phyloP scores from a whole-genome alignment of 75 land plant genomes.

The Selaginella moellendorffii region DNA sequence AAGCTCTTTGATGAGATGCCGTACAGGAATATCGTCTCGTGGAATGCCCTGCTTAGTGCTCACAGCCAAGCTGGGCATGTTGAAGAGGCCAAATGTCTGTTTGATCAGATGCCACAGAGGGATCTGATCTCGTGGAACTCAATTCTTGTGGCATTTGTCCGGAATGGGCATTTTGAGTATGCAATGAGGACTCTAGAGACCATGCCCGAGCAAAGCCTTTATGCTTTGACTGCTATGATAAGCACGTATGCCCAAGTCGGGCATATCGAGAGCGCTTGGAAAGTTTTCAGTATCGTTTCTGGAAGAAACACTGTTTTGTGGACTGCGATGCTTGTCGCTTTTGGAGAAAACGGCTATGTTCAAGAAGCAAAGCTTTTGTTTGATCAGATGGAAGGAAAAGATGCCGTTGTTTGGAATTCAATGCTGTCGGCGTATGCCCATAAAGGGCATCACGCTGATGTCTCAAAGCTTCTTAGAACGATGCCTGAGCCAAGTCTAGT shows the following conservation, averaged over 20 bases:
- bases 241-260: no score
- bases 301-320: no score
- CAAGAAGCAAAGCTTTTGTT: constrained; percentile 26
- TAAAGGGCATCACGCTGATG: neutral
- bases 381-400: constrained; percentile 13
- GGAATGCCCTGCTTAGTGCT: neutral
- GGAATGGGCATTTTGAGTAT: no score
- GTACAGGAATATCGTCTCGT: neutral
- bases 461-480: neutral
- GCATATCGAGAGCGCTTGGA: no score
- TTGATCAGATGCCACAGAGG: no score
- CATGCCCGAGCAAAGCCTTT: no score
- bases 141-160: no score
- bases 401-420: neutral
- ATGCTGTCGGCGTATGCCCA: neutral
- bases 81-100: neutral
- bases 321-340: no score
- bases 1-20: neutral
- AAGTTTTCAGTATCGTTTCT: no score
- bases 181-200: no score
- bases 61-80: neutral
- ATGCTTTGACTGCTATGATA: no score
- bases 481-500: neutral
- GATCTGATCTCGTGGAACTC: no score
- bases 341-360: constrained; percentile 30